A percentile compares a stretch with the other conserved stretches of the same genome.
These are phyloP conservation scores for Fusarium albidum DNA, from an alignment of 2,329 filamentous ascomycete genomes.

Conservation along the genomic window DNA sequence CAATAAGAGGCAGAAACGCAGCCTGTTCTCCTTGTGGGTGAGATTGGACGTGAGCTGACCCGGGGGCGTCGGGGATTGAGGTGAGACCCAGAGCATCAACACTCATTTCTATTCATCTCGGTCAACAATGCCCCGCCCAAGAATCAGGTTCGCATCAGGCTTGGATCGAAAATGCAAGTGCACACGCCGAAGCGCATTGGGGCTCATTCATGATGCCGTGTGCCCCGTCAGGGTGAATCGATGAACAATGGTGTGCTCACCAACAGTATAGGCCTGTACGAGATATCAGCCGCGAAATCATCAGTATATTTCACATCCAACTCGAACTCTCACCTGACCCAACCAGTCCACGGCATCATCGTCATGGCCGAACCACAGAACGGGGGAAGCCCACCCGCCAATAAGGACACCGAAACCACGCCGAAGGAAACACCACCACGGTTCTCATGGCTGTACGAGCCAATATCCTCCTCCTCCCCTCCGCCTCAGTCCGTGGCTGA, in stretches of 20 bases:
- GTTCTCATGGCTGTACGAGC: constrained; percentile 51
- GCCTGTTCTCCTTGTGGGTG: constrained; percentile 13
- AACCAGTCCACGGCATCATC: background rate
- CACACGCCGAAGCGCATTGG: background rate
- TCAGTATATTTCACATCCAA: background rate
- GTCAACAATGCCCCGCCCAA: background rate
- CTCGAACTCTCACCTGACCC: background rate
- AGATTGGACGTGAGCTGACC: constrained; percentile 15
- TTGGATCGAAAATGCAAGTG: background rate
- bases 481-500: too few relatives aligned
- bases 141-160: background rate
- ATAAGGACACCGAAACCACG: constrained; percentile 18
- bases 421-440: constrained; percentile 25
- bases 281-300: background rate
- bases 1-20: background rate
- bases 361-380: constrained; percentile 28
- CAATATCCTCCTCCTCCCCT: too few relatives aligned
- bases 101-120: background rate
- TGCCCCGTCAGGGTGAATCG: constrained; percentile 1
- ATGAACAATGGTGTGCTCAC: constrained; percentile 16
- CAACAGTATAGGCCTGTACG: constrained; percentile 1
- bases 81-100: constrained; percentile 18
- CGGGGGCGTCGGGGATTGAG: constrained; percentile 4
- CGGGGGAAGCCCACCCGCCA: constrained; percentile 7
- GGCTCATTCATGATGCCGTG: background rate